Conservation (phyloP, 2,329 filamentous ascomycete genomes). For the Ceratocystiopsis sp. region DNA sequence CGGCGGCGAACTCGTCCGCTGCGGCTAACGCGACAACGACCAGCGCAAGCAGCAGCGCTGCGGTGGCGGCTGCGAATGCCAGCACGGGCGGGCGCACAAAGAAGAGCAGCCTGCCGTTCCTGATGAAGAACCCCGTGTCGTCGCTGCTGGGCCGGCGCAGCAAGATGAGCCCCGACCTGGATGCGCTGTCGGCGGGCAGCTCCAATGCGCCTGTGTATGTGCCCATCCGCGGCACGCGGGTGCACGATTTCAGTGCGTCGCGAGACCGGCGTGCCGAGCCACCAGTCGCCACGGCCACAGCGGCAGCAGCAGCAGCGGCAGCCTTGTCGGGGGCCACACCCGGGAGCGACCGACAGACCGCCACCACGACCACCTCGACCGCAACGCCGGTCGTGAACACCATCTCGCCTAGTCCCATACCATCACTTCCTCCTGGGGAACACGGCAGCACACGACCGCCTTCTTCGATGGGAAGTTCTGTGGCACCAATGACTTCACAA, state of each 20-base stretch:
- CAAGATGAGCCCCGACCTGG: conserved; percentile 30
- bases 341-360: neutral
- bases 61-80: conserved; percentile 19
- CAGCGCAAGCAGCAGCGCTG: conserved; percentile 15
- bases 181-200: conserved; percentile 21
- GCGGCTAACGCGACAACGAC: conserved; percentile 18
- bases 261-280: conserved; percentile 25
- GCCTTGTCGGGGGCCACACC: neutral
- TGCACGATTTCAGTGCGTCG: conserved; percentile 50
- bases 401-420: too few relatives aligned
- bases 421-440: too few relatives aligned
- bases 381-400: neutral
- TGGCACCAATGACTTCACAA: neutral
- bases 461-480: too few relatives aligned
- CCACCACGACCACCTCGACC: neutral
- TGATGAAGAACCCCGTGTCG: conserved; percentile 40
- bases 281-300: neutral
- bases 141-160: conserved; percentile 40
- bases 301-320: conserved; percentile 4
- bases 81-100: conserved; percentile 28
- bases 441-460: too few relatives aligned
- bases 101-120: conserved; percentile 37
- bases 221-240: conserved; percentile 44
- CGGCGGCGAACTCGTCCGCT: conserved; percentile 16
- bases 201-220: conserved; percentile 35